phyloP scores from a whole-genome alignment of 768 basidiomycete genomes.

The Hortiboletus flavorubellus region DNA sequence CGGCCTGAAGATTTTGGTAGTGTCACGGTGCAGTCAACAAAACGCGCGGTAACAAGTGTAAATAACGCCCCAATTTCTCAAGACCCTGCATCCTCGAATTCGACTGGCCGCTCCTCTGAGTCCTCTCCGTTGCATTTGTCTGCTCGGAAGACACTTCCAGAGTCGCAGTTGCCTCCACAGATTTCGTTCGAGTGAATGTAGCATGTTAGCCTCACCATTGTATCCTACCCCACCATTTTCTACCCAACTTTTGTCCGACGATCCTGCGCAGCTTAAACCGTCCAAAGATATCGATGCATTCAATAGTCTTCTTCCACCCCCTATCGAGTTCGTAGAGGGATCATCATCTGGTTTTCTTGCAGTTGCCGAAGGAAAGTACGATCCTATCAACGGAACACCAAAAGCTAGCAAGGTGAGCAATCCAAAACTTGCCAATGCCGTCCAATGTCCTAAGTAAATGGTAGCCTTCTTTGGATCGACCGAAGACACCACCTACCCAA shows the following conservation, averaged over 20 bases:
- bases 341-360: slow-evolving; percentile 75
- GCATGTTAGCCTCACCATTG: slow-evolving; percentile 68
- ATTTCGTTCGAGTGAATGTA: slow-evolving; percentile 21
- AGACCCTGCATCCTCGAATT: not conserved
- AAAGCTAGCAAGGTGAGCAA: slow-evolving; percentile 48
- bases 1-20: not conserved
- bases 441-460: slow-evolving; percentile 1
- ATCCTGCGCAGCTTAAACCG: slow-evolving; percentile 56
- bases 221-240: slow-evolving; percentile 53
- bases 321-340: slow-evolving; percentile 80
- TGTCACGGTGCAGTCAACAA: slow-evolving; percentile 3
- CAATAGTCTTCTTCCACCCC: slow-evolving; percentile 75
- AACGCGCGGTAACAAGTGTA: slow-evolving; percentile 25
- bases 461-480: slow-evolving; percentile 17
- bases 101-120: slow-evolving; percentile 16
- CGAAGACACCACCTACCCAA: slow-evolving; percentile 25
- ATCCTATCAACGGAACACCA: slow-evolving; percentile 73
- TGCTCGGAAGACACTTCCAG: slow-evolving; percentile 2
- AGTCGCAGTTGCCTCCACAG: not conserved
- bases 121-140: slow-evolving; percentile 10
- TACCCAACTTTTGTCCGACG: slow-evolving; percentile 47
- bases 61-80: slow-evolving; percentile 23
- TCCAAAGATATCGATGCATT: slow-evolving; percentile 71
- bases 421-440: not conserved
- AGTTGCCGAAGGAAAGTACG: slow-evolving; percentile 72